Evolutionary conservation across 257 asterid genomes (phyloP).

Genomic region (Anisodus acutangulus): DNA sequence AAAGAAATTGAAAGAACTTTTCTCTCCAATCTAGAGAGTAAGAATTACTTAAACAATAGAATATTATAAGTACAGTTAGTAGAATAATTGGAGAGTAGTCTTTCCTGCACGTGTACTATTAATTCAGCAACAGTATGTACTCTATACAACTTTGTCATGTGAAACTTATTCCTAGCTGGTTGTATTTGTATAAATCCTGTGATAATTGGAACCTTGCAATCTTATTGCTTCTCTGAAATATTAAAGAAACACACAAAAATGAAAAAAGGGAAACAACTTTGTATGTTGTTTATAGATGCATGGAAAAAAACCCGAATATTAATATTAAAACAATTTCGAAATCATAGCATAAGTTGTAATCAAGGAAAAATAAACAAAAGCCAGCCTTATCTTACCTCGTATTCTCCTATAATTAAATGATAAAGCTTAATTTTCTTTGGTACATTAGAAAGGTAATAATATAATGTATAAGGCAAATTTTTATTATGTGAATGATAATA

Average conservation of each 20-base stretch:
- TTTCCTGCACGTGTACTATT: background rate
- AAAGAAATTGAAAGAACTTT: background rate
- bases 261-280: no score
- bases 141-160: no score
- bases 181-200: background rate
- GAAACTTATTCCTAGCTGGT: background rate
- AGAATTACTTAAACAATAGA: background rate
- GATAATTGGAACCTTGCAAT: background rate
- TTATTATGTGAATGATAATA: no score
- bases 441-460: no score
- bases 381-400: background rate
- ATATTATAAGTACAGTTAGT: background rate
- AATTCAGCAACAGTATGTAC: no score
- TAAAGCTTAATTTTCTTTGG: no score
- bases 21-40: background rate
- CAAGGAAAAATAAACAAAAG: no score
- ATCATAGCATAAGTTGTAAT: background rate
- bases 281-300: no score
- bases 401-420: no score
- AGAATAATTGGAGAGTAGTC: background rate
- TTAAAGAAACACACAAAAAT: background rate
- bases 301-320: no score
- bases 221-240: background rate
- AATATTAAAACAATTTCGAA: background rate
- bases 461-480: no score